Conservation (phyloP, 129 eudicot genomes). For the Escallonia rubra region DNA sequence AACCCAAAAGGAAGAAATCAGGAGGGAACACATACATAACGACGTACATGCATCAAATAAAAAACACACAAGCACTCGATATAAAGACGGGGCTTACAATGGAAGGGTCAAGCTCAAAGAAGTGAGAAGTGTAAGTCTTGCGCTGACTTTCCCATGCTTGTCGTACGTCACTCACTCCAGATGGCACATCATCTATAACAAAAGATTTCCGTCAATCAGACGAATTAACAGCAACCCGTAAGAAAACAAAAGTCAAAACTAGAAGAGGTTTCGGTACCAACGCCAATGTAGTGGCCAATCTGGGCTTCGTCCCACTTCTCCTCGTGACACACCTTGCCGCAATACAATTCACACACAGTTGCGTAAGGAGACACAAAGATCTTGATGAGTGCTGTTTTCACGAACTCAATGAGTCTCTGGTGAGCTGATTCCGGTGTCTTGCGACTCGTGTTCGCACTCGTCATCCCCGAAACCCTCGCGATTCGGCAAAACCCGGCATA, state of each 20-base stretch:
- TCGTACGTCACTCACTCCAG: constrained; percentile 65
- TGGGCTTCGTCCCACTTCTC: constrained; percentile 90
- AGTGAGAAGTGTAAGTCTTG: constrained; percentile 75
- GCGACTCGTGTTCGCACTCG: constrained; percentile 23
- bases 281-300: constrained; percentile 90
- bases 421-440: constrained; percentile 48
- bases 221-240: background rate
- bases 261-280: constrained; percentile 37
- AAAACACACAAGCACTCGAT: background rate
- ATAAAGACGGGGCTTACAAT: constrained; percentile 36
- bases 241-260: background rate
- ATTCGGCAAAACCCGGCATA: no score
- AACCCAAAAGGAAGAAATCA: no score
- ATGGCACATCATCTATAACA: constrained; percentile 53
- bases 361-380: constrained; percentile 92
- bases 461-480: constrained; percentile 2
- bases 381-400: constrained; percentile 76
- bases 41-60: background rate
- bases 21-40: background rate
- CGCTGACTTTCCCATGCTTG: constrained; percentile 93
- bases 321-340: constrained; percentile 76
- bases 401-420: constrained; percentile 64
- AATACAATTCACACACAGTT: constrained; percentile 84
- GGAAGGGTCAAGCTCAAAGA: constrained; percentile 82
- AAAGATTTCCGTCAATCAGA: no score